A percentile compares a stretch with the other conserved stretches of the same genome.
These are phyloP conservation scores for Chlamydomonas urium DNA, from an alignment of 139 green algal species.

Conservation along the genomic window DNA sequence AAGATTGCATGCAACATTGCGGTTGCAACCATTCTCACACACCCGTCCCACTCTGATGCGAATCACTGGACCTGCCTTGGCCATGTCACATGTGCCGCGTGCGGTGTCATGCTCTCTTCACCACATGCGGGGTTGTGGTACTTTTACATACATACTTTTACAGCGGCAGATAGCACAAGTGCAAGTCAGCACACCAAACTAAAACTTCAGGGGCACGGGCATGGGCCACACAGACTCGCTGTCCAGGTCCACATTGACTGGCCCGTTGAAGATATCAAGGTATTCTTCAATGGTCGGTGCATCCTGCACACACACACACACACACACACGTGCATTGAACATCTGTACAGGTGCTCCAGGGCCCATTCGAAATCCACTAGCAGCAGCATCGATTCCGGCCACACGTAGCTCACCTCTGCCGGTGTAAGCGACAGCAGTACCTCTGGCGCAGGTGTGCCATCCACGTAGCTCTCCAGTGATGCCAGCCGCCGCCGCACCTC, in stretches of 20 bases:
- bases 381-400: neutral
- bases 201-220: constrained; percentile 6
- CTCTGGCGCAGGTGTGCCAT: constrained; percentile 28
- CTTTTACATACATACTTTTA: no score
- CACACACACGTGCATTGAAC: no score
- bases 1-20: no score
- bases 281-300: constrained; percentile 39
- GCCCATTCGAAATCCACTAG: no score
- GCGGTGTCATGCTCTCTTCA: no score
- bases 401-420: constrained; percentile 27
- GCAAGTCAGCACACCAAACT: neutral
- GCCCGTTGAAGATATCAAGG: constrained; percentile 41
- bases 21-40: no score
- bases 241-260: constrained; percentile 40
- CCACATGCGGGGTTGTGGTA: no score
- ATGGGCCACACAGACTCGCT: constrained; percentile 29
- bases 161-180: neutral
- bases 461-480: constrained; percentile 28
- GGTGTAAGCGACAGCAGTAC: constrained; percentile 36
- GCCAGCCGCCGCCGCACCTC: constrained; percentile 27
- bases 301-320: constrained; percentile 23
- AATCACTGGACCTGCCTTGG: no score
- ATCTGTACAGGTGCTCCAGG: no score
- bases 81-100: no score
- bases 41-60: no score